A percentile compares a stretch with the other conserved stretches of the same genome.
These are phyloP conservation scores for Colletotrichum sojae DNA, from an alignment of 2,329 filamentous ascomycete species.

Conservation along the genomic window DNA sequence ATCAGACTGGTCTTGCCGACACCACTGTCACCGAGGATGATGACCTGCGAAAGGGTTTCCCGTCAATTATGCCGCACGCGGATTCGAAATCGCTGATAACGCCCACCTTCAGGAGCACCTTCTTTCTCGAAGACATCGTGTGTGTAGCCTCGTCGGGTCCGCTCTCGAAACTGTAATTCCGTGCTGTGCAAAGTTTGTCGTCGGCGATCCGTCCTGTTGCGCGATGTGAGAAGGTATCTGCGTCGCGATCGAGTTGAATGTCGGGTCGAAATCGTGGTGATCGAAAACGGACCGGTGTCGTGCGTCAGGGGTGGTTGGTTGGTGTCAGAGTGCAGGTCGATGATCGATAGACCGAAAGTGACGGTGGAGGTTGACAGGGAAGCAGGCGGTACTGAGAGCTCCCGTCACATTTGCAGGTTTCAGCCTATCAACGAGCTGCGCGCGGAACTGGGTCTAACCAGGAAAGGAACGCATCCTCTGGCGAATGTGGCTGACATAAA, in stretches of 20 bases:
- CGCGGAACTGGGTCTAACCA: slow-evolving; percentile 35
- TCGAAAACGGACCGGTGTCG: slow-evolving; percentile 36
- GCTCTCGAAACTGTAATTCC: slow-evolving; percentile 1
- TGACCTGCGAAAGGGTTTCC: slow-evolving; percentile 75
- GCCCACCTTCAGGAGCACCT: slow-evolving; percentile 88
- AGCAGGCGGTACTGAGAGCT: slow-evolving; percentile 42
- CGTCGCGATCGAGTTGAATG: slow-evolving; percentile 26
- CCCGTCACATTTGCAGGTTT: slow-evolving; percentile 38
- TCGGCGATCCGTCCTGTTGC: slow-evolving; percentile 17
- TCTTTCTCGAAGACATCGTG: slow-evolving; percentile 86
- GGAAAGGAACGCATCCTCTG: slow-evolving; percentile 21
- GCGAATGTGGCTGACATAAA: slow-evolving; percentile 37
- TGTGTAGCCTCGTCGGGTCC: slow-evolving; percentile 37
- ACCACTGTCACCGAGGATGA: slow-evolving; percentile 98
- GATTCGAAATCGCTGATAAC: background rate
- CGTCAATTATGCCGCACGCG: slow-evolving; percentile 30
- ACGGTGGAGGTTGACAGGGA: slow-evolving; percentile 41
- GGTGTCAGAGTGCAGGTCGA: slow-evolving; percentile 37
- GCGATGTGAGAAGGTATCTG: slow-evolving; percentile 13
- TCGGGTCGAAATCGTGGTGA: slow-evolving; percentile 28
- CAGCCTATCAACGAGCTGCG: slow-evolving; percentile 40
- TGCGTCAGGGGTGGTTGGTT: slow-evolving; percentile 41
- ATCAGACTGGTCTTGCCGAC: slow-evolving; percentile 99
- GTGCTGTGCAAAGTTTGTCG: slow-evolving; percentile 8
- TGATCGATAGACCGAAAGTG: slow-evolving; percentile 37